Percentiles rank a stretch among this genome's conserved stretches.
phyloP scores from a whole-genome alignment of 2,329 filamentous ascomycete genomes.

The Colletotrichum truncatum region DNA sequence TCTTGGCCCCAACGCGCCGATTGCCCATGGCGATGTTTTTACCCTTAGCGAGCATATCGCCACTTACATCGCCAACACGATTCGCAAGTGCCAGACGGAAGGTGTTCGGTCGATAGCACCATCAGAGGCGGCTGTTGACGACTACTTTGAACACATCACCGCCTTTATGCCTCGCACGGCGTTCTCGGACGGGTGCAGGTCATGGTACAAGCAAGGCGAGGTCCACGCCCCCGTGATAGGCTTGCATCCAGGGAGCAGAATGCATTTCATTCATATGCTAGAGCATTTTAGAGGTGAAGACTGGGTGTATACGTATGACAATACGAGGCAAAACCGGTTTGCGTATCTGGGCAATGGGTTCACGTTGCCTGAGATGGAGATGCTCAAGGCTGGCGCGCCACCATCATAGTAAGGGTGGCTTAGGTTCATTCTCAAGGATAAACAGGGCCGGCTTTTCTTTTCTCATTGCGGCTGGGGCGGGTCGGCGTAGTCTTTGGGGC shows the following conservation, averaged over 20 bases:
- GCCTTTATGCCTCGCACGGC: conserved; percentile 63
- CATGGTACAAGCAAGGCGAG: conserved; percentile 60
- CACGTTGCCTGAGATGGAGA: conserved; percentile 50
- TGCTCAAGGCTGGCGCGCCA: conserved; percentile 26
- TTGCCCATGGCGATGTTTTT: conserved; percentile 60
- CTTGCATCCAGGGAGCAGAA: conserved; percentile 59
- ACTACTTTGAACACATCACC: conserved; percentile 59
- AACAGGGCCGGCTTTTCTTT: background rate
- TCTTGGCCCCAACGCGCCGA: conserved; percentile 61
- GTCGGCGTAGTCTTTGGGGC: background rate
- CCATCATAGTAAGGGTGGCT: background rate
- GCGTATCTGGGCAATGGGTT: conserved; percentile 64
- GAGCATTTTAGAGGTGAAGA: conserved; percentile 60
- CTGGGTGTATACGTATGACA: conserved; percentile 59
- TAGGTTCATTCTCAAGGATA: background rate
- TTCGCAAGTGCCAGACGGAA: conserved; percentile 60
- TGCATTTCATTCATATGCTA: conserved; percentile 64
- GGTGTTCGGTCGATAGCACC: conserved; percentile 56
- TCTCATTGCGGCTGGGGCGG: background rate
- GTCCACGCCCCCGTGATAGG: conserved; percentile 56
- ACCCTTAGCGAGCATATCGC: conserved; percentile 62
- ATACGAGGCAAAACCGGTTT: conserved; percentile 52
- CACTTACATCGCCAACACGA: conserved; percentile 57
- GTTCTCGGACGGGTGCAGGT: conserved; percentile 56
- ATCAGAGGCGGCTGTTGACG: conserved; percentile 54